These are phyloP conservation scores for Ceriops tagal DNA, from an alignment of 345 rosid species.

Conservation along the genomic window DNA sequence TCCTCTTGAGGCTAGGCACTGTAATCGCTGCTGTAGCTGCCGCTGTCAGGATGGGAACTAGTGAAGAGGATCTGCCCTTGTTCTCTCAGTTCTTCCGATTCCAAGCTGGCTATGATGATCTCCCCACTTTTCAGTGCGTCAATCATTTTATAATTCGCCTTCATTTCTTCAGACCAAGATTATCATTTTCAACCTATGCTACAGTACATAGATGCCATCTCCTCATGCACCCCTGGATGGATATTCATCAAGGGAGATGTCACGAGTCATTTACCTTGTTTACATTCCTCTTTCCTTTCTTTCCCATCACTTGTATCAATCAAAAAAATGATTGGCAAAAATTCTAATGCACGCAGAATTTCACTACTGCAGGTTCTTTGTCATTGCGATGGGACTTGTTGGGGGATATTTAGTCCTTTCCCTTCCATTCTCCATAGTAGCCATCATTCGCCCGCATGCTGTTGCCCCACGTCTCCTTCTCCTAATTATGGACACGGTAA, in stretches of 20 bases:
- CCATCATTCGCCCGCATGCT: conserved; percentile 71
- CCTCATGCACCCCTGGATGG: too few species aligned
- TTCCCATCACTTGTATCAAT: too few species aligned
- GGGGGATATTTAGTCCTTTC: conserved; percentile 73
- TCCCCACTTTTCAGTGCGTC: conserved; percentile 61
- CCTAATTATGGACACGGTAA: conserved; percentile 62
- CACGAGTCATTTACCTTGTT: too few species aligned
- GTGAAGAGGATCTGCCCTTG: conserved; percentile 73
- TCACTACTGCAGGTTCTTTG: conserved; percentile 56
- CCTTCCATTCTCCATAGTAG: conserved; percentile 68
- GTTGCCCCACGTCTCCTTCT: conserved; percentile 56
- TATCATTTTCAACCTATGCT: too few species aligned
- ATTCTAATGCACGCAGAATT: not conserved
- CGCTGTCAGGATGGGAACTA: conserved; percentile 60
- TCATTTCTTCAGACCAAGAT: too few species aligned
- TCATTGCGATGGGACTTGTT: conserved; percentile 56
- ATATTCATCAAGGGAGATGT: too few species aligned
- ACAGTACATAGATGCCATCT: too few species aligned
- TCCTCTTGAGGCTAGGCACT: conserved; percentile 64
- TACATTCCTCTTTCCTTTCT: too few species aligned
- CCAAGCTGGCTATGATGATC: conserved; percentile 72
- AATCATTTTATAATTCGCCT: too few species aligned
- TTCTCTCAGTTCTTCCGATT: conserved; percentile 89
- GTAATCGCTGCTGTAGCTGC: conserved; percentile 46
- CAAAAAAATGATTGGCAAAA: too few species aligned